Evolutionary conservation across 495 filamentous ascomycete species (phyloP).

Genomic region (Penicillium steckii): DNA sequence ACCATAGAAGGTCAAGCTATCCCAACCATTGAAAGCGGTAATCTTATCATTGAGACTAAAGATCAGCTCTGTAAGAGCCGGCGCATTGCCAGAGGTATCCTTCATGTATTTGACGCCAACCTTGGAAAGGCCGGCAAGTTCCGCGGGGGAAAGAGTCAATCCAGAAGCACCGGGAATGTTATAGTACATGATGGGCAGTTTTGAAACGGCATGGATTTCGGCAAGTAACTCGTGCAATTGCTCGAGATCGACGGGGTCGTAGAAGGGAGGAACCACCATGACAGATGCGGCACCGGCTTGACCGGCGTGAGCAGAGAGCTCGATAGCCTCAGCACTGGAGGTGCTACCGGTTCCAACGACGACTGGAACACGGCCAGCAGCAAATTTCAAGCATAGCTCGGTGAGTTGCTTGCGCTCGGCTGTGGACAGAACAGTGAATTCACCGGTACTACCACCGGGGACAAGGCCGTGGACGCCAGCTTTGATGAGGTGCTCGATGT

Average conservation of each 20-base stretch:
- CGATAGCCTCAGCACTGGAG: conserved; percentile 30
- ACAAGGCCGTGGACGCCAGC: conserved; percentile 40
- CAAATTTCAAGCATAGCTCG: conserved; percentile 35
- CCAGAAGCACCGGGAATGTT: conserved; percentile 34
- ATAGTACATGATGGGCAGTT: conserved; percentile 36
- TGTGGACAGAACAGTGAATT: conserved; percentile 33
- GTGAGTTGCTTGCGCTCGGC: conserved; percentile 39
- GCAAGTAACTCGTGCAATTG: conserved; percentile 32
- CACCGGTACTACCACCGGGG: conserved; percentile 39
- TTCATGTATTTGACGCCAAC: conserved; percentile 37
- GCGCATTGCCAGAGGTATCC: conserved; percentile 39
- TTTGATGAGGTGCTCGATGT: conserved; percentile 35
- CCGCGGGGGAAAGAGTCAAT: conserved; percentile 20
- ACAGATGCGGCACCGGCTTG: conserved; percentile 29
- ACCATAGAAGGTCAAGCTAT: conserved; percentile 39
- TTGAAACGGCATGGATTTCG: conserved; percentile 24
- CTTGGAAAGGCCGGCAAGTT: conserved; percentile 29
- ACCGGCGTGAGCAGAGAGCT: conserved; percentile 33
- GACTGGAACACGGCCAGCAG: conserved; percentile 36
- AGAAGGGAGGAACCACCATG: conserved; percentile 43
- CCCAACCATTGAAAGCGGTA: conserved; percentile 37
- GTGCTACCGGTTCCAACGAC: conserved; percentile 31
- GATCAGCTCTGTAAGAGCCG: conserved; percentile 34
- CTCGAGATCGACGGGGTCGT: conserved; percentile 31
- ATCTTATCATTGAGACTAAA: conserved; percentile 30